phyloP scores from a whole-genome alignment of 495 filamentous ascomycete species.

The Bryoglossum gracile region DNA sequence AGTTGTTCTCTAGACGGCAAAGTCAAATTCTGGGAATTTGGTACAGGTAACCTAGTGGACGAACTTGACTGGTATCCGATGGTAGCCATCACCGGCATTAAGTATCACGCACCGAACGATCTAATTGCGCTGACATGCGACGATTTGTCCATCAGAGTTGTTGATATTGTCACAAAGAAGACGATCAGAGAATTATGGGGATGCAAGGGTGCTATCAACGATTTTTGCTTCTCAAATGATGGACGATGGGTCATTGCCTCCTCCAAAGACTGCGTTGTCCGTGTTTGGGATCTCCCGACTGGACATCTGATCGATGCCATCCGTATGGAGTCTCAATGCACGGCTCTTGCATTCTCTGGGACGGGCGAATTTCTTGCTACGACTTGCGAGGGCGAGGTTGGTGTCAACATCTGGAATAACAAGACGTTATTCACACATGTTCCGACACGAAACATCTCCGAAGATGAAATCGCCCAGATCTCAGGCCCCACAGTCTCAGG shows the following conservation, averaged over 20 bases:
- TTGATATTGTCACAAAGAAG: constrained; percentile 85
- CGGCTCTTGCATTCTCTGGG: constrained; percentile 74
- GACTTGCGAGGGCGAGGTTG: constrained; percentile 74
- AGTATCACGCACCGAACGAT: constrained; percentile 73
- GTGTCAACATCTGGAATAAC: constrained; percentile 92
- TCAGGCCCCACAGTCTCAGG: constrained; percentile 68
- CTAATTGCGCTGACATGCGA: constrained; percentile 86
- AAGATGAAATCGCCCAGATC: constrained; percentile 58
- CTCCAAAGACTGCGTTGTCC: constrained; percentile 71
- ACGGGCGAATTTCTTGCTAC: constrained; percentile 92
- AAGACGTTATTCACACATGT: constrained; percentile 81
- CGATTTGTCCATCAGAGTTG: constrained; percentile 77
- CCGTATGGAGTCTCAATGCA: constrained; percentile 65
- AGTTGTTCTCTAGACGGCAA: constrained; percentile 89
- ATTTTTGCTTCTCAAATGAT: constrained; percentile 87
- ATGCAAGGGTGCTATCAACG: constrained; percentile 69
- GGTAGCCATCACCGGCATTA: constrained; percentile 67
- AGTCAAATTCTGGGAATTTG: constrained; percentile 96
- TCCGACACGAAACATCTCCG: constrained; percentile 71
- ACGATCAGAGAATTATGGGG: constrained; percentile 92
- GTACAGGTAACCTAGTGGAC: constrained; percentile 64
- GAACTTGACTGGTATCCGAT: constrained; percentile 82
- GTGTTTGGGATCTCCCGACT: constrained; percentile 93
- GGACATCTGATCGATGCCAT: constrained; percentile 91
- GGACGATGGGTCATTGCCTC: constrained; percentile 90